Percentiles rank a stretch among this genome's conserved stretches.
These are phyloP conservation scores for Petrea volubilis DNA, from an alignment of 257 asterid genomes.

Conservation along the genomic window DNA sequence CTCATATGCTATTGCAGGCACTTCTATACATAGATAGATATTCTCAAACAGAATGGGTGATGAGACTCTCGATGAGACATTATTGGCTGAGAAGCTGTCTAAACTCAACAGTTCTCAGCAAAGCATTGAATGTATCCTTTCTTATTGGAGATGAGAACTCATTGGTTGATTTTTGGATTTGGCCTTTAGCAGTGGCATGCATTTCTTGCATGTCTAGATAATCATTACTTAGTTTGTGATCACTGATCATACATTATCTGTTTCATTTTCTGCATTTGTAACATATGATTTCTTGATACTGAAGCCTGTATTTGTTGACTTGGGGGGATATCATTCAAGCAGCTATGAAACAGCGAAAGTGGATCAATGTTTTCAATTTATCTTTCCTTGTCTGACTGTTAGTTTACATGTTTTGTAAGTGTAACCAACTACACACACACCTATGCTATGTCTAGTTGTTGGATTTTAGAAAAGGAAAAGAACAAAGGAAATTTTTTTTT, in stretches of 20 bases:
- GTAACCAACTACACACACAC: background rate
- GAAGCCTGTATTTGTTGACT: background rate
- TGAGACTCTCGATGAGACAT: conserved; percentile 45
- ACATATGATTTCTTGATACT: background rate
- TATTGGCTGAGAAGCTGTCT: conserved; percentile 59
- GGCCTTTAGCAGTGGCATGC: background rate
- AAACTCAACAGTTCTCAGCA: conserved; percentile 81
- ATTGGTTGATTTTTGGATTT: background rate
- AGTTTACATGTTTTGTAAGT: background rate
- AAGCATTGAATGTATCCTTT: conserved; percentile 83
- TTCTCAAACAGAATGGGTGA: conserved; percentile 48
- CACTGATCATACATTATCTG: background rate
- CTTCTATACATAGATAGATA: conserved; percentile 3
- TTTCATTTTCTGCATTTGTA: background rate
- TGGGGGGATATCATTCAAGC: background rate
- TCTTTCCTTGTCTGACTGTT: background rate
- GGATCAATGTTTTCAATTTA: too few species aligned
- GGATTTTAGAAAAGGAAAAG: too few species aligned
- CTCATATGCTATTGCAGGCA: conserved; percentile 26
- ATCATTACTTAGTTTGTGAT: background rate
- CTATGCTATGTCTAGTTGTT: too few species aligned
- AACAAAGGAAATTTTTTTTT: too few species aligned
- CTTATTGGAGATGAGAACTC: background rate
- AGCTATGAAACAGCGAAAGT: too few species aligned
- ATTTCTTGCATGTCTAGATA: background rate